Evolutionary conservation across 495 filamentous ascomycete species (phyloP).

Genomic region (Letharia columbiana): DNA sequence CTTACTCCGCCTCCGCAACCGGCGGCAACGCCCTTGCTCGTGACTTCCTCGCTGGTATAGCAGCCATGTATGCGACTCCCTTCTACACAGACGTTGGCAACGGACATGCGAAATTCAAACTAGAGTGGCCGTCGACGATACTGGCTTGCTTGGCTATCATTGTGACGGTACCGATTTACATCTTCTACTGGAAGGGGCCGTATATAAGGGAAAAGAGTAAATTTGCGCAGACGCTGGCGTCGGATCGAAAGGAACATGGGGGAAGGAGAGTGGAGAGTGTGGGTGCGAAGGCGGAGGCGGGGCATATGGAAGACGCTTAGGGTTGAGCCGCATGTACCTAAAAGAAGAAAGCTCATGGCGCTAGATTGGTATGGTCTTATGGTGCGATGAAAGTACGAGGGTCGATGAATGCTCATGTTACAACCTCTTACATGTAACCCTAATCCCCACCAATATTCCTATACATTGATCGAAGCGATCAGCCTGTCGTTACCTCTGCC

Average conservation of each 20-base stretch:
- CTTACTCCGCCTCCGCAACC: conserved; percentile 69
- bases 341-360: not conserved
- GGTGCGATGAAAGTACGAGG: not conserved
- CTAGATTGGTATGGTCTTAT: not conserved
- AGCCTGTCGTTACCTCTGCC: no score
- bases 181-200: conserved; percentile 45
- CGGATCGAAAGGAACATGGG: conserved; percentile 6
- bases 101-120: conserved; percentile 22
- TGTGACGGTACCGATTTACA: conserved; percentile 40
- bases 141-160: conserved; percentile 37
- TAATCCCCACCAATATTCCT: no score
- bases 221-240: conserved; percentile 33
- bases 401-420: not conserved
- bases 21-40: conserved; percentile 55
- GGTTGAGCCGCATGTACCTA: not conserved
- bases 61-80: conserved; percentile 40
- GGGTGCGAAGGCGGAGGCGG: conserved; percentile 3
- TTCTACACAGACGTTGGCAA: conserved; percentile 35
- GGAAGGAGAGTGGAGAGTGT: not conserved
- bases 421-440: not conserved
- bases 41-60: conserved; percentile 41
- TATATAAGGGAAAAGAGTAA: conserved; percentile 38
- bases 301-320: conserved; percentile 4
- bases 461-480: no score
- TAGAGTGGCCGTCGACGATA: conserved; percentile 39